Percentiles rank a stretch among this genome's conserved stretches.
Evolutionary conservation across 2,329 filamentous ascomycete species (phyloP).

Genomic region (Trichoderma sp.): DNA sequence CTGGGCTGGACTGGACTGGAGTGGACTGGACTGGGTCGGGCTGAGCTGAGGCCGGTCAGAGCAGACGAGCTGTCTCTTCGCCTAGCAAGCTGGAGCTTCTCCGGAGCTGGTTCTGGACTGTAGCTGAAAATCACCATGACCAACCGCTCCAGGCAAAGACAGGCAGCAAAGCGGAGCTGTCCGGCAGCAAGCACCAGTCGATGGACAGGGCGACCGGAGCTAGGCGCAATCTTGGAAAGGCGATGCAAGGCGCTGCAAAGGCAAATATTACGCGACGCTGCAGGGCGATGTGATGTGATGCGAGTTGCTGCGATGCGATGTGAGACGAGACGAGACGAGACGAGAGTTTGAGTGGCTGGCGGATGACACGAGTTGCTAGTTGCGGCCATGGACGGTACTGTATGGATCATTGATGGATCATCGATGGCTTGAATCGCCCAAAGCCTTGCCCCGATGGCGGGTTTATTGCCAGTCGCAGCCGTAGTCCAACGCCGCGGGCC

Average conservation of each 20-base stretch:
- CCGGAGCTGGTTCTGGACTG: not conserved
- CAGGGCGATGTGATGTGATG: not conserved
- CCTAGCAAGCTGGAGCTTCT: not conserved
- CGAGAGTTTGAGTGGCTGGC: constrained; percentile 1
- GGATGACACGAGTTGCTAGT: not conserved
- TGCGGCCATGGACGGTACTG: no score
- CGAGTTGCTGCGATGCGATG: not conserved
- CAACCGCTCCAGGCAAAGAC: constrained; percentile 17
- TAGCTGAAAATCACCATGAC: constrained; percentile 7
- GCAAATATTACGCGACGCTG: not conserved
- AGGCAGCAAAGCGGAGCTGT: constrained; percentile 14
- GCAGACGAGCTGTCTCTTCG: not conserved
- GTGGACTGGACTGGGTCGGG: not conserved
- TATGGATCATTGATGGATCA: no score
- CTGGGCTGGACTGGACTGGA: not conserved
- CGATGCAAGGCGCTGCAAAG: constrained; percentile 10
- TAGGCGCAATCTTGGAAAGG: not conserved
- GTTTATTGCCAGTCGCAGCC: not conserved
- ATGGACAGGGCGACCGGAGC: not conserved
- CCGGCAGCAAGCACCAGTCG: not conserved
- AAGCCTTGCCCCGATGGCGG: not conserved
- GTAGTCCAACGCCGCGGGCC: constrained; percentile 5
- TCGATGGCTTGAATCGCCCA: not conserved
- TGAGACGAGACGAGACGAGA: constrained; percentile 2
- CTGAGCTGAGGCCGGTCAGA: not conserved